phyloP scores from a whole-genome alignment of 306 rosid genomes.

The Alnus rubra region DNA sequence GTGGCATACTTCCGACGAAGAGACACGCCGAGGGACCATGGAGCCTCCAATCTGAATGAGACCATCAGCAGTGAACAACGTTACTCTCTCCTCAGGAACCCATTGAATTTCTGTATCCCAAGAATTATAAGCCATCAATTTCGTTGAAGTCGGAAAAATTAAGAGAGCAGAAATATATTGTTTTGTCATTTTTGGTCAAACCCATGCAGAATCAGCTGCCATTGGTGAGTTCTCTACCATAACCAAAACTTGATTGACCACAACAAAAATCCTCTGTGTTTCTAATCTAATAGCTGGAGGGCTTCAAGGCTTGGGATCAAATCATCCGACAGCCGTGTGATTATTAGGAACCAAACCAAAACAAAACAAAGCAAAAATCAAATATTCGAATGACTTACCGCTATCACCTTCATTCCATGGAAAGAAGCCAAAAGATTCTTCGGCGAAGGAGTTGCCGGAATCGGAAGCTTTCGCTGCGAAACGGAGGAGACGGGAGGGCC shows the following conservation, averaged over 20 bases:
- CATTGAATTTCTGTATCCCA: conserved; percentile 76
- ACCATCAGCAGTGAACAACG: conserved; percentile 92
- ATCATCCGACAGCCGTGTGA: background rate
- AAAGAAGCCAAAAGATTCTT: conserved; percentile 58
- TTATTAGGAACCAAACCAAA: background rate
- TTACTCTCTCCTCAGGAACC: conserved; percentile 75
- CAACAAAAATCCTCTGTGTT: background rate
- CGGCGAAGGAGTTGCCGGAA: conserved; percentile 41
- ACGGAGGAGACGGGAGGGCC: conserved; percentile 49
- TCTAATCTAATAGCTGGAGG: background rate
- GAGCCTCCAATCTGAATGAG: conserved; percentile 93
- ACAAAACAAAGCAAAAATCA: background rate
- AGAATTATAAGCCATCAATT: conserved; percentile 15
- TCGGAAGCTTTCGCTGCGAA: conserved; percentile 47
- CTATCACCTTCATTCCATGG: conserved; percentile 66
- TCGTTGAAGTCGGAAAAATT: background rate
- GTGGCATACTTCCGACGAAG: conserved; percentile 61
- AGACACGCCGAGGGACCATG: conserved; percentile 64
- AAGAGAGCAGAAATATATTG: background rate
- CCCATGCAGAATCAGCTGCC: background rate
- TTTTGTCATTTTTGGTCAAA: background rate
- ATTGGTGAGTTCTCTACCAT: background rate
- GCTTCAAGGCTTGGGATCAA: background rate
- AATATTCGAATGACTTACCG: conserved; percentile 39
- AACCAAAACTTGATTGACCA: background rate